A percentile compares a stretch with the other conserved stretches of the same genome.
Conservation (phyloP, 2,329 filamentous ascomycete genomes). For the Pseudogymnoascus sp. region DNA sequence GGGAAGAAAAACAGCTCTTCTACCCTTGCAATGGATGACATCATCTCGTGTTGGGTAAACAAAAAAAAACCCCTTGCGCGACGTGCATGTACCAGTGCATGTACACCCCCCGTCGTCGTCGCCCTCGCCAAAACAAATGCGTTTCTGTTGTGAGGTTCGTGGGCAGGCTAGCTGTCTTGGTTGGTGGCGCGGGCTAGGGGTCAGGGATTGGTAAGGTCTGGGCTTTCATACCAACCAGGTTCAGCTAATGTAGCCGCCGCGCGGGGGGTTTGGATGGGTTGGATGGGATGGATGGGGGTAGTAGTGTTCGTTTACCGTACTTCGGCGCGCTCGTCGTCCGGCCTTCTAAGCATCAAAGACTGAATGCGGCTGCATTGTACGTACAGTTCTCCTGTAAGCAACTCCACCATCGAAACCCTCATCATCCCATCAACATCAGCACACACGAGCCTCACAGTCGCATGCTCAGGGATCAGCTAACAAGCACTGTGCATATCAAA, state of each 20-base stretch:
- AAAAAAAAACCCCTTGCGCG: neutral
- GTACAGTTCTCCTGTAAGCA: neutral
- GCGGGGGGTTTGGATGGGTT: neutral
- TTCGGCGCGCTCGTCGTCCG: neutral
- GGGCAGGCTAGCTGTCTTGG: neutral
- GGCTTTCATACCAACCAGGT: neutral
- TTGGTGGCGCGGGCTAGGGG: neutral
- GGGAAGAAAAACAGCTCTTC: neutral
- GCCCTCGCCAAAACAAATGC: neutral
- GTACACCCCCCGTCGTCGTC: neutral
- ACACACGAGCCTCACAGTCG: neutral
- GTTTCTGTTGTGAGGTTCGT: neutral
- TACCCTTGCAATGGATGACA: neutral
- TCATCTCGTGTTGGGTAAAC: slow-evolving; percentile 1
- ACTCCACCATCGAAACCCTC: neutral
- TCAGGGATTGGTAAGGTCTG: neutral
- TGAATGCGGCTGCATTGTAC: neutral
- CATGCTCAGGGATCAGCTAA: neutral
- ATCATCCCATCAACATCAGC: neutral
- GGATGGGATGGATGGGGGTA: neutral
- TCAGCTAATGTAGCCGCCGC: neutral
- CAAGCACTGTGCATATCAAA: neutral
- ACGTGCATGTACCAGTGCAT: neutral
- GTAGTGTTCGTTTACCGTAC: neutral
- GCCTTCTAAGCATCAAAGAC: neutral